Evolutionary conservation across 805 yeast genomes (phyloP).

Genomic region (Monosporozyma aerobia): DNA sequence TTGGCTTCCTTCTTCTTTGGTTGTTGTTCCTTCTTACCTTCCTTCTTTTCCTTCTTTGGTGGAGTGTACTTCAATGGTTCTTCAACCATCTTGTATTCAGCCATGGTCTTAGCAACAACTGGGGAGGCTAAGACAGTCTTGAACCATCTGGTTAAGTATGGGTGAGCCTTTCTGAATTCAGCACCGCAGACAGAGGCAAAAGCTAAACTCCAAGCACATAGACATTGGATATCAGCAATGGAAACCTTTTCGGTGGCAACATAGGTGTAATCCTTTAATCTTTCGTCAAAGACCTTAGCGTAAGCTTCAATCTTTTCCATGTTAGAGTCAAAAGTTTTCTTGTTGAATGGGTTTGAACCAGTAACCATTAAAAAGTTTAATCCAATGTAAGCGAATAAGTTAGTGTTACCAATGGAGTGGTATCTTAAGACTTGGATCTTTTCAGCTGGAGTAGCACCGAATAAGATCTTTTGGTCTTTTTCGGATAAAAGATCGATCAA

Average conservation of each 20-base stretch:
- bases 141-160: conserved; percentile 66
- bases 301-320: conserved; percentile 32
- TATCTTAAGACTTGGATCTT: conserved; percentile 58
- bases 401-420: conserved; percentile 68
- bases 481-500: conserved; percentile 24
- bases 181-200: conserved; percentile 50
- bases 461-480: conserved; percentile 32
- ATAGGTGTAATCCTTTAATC: conserved; percentile 56
- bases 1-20: conserved; percentile 22
- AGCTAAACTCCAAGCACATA: conserved; percentile 12
- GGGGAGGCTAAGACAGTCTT: conserved; percentile 44
- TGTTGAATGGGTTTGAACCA: conserved; percentile 71
- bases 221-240: conserved; percentile 24
- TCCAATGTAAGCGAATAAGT: conserved; percentile 41
- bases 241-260: conserved; percentile 65
- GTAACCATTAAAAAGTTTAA: conserved; percentile 44
- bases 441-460: conserved; percentile 59
- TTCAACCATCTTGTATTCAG: conserved; percentile 48
- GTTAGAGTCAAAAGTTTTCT: conserved; percentile 49
- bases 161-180: conserved; percentile 55
- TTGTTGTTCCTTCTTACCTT: conserved; percentile 35
- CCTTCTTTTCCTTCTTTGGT: conserved; percentile 44
- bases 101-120: conserved; percentile 38
- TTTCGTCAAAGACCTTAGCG: conserved; percentile 42
- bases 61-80: conserved; percentile 49